These are phyloP conservation scores for Caryopteris hybrid DNA, from an alignment of 305 asterid species.

Conservation along the genomic window DNA sequence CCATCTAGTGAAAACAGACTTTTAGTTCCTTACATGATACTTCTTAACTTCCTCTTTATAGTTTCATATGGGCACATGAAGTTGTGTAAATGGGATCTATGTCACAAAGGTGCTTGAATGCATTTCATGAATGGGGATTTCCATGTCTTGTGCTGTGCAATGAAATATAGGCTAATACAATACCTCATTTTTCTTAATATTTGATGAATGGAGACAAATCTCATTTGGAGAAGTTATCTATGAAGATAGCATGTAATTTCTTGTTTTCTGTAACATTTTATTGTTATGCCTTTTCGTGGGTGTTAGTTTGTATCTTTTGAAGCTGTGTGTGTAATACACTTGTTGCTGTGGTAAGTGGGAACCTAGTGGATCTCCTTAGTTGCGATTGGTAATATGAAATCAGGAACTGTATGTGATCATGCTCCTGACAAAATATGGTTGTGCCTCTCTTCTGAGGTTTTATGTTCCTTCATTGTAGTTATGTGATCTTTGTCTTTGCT, in stretches of 20 bases:
- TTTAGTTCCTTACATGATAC: neutral
- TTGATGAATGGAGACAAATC: neutral
- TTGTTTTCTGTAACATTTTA: neutral
- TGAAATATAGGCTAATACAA: neutral
- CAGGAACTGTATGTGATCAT: constrained; percentile 14
- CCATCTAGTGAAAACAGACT: neutral
- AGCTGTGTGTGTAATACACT: neutral
- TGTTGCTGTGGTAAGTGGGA: neutral
- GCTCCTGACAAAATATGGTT: neutral
- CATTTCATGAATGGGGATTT: constrained; percentile 5
- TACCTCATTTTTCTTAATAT: neutral
- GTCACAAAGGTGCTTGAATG: neutral
- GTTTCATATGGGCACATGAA: neutral
- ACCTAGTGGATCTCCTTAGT: neutral
- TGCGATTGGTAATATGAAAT: constrained; percentile 13
- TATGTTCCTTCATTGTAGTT: constrained; percentile 15
- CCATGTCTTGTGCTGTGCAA: neutral
- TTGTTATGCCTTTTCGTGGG: neutral
- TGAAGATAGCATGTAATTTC: neutral
- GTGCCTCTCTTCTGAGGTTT: constrained; percentile 11
- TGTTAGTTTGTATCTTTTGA: constrained; percentile 3
- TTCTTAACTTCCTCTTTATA: constrained; percentile 3
- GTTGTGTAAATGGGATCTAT: neutral
- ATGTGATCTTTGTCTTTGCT: constrained; percentile 12
- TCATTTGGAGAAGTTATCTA: neutral